These are phyloP conservation scores for Sungouiozyma intestinalis DNA, from an alignment of 805 yeast species.

Conservation along the genomic window DNA sequence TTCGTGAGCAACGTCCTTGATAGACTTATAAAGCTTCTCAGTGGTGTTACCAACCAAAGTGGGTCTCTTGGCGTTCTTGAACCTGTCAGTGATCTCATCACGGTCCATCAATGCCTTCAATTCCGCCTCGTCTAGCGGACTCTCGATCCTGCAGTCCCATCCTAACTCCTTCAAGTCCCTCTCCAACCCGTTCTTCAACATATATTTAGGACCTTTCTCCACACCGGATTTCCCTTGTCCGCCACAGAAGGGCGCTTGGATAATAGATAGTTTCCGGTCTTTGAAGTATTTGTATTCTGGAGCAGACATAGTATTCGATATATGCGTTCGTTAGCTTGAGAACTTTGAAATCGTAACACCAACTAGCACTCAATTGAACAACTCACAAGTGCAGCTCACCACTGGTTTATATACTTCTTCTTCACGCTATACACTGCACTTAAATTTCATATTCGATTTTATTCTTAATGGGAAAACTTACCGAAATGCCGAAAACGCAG, in stretches of 20 bases:
- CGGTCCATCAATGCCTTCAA: constrained; percentile 33
- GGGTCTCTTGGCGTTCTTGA: constrained; percentile 57
- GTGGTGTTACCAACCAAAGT: constrained; percentile 67
- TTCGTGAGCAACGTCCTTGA: constrained; percentile 38
- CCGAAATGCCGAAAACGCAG: neutral
- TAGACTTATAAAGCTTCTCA: constrained; percentile 50
- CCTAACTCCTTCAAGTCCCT: constrained; percentile 55
- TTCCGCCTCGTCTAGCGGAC: constrained; percentile 44
- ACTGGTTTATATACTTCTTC: constrained; percentile 4
- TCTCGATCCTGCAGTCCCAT: constrained; percentile 49
- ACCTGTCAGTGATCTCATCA: constrained; percentile 39
- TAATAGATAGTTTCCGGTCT: constrained; percentile 43
- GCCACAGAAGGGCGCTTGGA: constrained; percentile 89
- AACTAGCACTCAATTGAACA: too few relatives aligned
- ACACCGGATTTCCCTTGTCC: constrained; percentile 95
- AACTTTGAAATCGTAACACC: too few relatives aligned
- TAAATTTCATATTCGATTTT: constrained; percentile 1
- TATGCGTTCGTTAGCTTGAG: too few relatives aligned
- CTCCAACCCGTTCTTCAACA: constrained; percentile 62
- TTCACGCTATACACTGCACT: constrained; percentile 3
- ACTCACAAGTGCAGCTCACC: too few relatives aligned
- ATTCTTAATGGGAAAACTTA: neutral
- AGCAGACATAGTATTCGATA: constrained; percentile 1
- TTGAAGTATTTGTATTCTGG: constrained; percentile 42
- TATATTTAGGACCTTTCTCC: constrained; percentile 82